phyloP scores from a whole-genome alignment of 495 filamentous ascomycete species.

The Filosporella fistucella region DNA sequence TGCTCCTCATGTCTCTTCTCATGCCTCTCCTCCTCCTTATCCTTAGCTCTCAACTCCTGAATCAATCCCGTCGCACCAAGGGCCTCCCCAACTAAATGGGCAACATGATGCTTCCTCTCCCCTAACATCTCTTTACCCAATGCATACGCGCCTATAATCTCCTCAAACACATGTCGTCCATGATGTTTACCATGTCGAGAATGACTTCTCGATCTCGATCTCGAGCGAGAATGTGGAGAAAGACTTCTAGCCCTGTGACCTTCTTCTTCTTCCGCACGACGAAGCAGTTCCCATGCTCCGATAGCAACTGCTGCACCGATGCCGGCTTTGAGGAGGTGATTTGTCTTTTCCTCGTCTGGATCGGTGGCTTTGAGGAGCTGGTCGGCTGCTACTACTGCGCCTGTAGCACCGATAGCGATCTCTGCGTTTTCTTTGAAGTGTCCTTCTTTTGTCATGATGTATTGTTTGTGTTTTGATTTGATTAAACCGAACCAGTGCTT shows the following conservation, averaged over 20 bases:
- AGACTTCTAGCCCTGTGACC: not conserved
- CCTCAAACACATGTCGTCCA: constrained; percentile 7
- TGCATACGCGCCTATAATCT: constrained; percentile 8
- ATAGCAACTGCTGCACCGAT: constrained; percentile 23
- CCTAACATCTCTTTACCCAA: constrained; percentile 9
- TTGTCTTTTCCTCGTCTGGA: constrained; percentile 18
- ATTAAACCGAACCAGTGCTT: too few relatives aligned
- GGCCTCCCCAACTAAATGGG: constrained; percentile 6
- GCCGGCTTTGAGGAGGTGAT: constrained; percentile 24
- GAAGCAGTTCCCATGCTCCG: constrained; percentile 24
- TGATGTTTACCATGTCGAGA: constrained; percentile 2
- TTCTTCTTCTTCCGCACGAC: constrained; percentile 15
- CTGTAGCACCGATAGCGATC: constrained; percentile 37
- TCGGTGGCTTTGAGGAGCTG: constrained; percentile 22
- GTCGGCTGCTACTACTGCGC: constrained; percentile 32
- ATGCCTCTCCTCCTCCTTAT: not conserved
- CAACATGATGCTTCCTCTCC: constrained; percentile 10
- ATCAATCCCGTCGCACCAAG: constrained; percentile 5
- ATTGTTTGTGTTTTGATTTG: too few relatives aligned
- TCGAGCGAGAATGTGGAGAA: not conserved
- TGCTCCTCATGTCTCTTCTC: too few relatives aligned
- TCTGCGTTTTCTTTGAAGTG: constrained; percentile 31
- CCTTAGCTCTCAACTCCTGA: constrained; percentile 8
- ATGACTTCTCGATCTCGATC: not conserved
- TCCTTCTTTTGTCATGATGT: not conserved